phyloP scores from a whole-genome alignment of 208 protist genomes.

The Trypanosoma theileri region DNA sequence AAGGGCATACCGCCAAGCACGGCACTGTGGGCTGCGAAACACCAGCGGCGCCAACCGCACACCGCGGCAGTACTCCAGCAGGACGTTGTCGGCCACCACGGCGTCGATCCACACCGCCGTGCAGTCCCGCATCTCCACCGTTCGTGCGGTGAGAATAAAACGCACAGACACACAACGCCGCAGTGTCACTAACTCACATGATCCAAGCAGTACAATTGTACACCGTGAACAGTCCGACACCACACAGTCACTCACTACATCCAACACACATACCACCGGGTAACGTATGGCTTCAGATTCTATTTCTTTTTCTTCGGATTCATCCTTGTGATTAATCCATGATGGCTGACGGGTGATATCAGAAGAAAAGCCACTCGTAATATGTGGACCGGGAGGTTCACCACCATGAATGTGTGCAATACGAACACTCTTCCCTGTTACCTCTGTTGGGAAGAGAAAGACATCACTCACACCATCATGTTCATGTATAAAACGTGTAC shows the following conservation, averaged over 20 bases:
- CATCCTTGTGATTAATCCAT: not conserved
- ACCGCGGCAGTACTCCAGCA: slow-evolving; percentile 11
- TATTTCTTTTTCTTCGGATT: not conserved
- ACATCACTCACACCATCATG: slow-evolving; percentile 47
- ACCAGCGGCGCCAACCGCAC: slow-evolving; percentile 42
- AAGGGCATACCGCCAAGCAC: no score
- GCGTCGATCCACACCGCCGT: slow-evolving; percentile 35
- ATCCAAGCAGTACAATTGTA: slow-evolving; percentile 66
- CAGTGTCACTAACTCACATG: slow-evolving; percentile 44
- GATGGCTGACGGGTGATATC: not conserved
- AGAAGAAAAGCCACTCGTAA: not conserved
- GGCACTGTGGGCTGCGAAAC: slow-evolving; percentile 2
- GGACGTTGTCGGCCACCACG: slow-evolving; percentile 62
- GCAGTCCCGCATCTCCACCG: slow-evolving; percentile 51
- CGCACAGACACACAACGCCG: slow-evolving; percentile 52
- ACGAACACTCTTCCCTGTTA: slow-evolving; percentile 46
- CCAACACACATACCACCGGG: slow-evolving; percentile 72
- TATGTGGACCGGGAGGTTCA: no score
- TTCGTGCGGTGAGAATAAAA: slow-evolving; percentile 51
- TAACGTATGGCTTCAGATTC: slow-evolving; percentile 9
- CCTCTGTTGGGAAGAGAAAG: slow-evolving; percentile 58
- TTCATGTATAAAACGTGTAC: slow-evolving; percentile 56
- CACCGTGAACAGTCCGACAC: slow-evolving; percentile 71
- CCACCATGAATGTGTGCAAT: slow-evolving; percentile 60
- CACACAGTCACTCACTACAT: slow-evolving; percentile 57